Base-by-base conservation (phyloP, 225 moss, liverwort and hornwort genomes). In the Pseudoscleropodium purum region DNA sequence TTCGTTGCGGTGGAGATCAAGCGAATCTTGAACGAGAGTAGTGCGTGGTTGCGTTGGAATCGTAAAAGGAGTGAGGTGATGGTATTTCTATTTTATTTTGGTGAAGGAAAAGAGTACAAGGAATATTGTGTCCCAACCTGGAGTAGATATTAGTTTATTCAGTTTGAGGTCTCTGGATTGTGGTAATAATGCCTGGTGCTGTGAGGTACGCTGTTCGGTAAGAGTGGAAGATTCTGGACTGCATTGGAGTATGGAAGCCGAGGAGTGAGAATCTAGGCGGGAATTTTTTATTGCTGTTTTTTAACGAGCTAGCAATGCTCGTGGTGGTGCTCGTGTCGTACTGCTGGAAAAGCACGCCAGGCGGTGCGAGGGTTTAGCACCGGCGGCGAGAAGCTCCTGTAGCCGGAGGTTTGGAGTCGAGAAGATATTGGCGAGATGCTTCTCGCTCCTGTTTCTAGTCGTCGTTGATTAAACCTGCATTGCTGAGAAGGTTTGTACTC, bases 231-330 rank as follows among this genome's bases (percentile, higher is more conserved):
- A 87, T 83, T 87, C 37, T 61, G 81, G 80, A 59, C 64, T 73
- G 87, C 80, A 79, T 83, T 81, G 80, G 36, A 83, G 43, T 13
- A 33, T 76, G 62, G 85, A 76, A 88, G 39, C 14, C 19, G 87
- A 65, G 82, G 68, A 79, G 54, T 87, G 47, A 84, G 81, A 87
- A 85, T 92, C 72, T 77, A 89, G 89, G 62, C 33, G 67, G 75
- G 19, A 30, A 37, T 64, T 54, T 29, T 41, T 56, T 4, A 31
- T 83, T 37, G 9, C 37, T 34, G 57, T 5, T 47, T 23, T 51
- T 84, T 54, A 56, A 91, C 65, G 89, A 78, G 79, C 73, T 91
- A 73, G 91, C 92, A 88, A 89, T 93, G 89, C 76, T 82, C 62
- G 84, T 84, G 75, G 67, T 84, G 75, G 77, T 65, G 75, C 49